Evolutionary conservation across 192 early-diverging fungal species (phyloP).

Genomic region (Backusella circina): DNA sequence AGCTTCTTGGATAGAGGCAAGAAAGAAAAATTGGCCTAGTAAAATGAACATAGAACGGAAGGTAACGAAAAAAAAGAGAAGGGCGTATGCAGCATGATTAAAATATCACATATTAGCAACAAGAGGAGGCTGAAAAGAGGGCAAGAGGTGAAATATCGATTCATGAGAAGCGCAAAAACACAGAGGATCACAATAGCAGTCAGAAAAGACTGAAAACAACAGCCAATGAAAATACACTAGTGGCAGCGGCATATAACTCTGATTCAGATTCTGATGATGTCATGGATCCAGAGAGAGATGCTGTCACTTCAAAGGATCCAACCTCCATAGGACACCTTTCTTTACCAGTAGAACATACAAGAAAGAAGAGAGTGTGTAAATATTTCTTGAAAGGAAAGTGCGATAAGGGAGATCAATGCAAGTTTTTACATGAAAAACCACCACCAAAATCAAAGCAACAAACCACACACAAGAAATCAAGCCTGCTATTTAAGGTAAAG

Average conservation of each 20-base stretch:
- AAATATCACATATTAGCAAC: background rate
- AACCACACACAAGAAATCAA: slow-evolving; percentile 29
- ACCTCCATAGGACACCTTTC: slow-evolving; percentile 27
- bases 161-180: background rate
- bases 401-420: slow-evolving; percentile 37
- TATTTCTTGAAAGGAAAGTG: slow-evolving; percentile 46
- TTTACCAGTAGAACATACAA: slow-evolving; percentile 14
- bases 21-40: slow-evolving; percentile 79
- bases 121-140: background rate
- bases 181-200: background rate
- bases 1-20: slow-evolving; percentile 77
- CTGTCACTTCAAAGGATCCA: slow-evolving; percentile 48
- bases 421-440: slow-evolving; percentile 42
- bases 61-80: slow-evolving; percentile 23
- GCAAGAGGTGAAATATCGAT: slow-evolving; percentile 7
- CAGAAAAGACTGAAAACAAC: background rate
- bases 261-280: slow-evolving; percentile 30
- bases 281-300: slow-evolving; percentile 46
- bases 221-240: background rate
- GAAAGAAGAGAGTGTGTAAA: slow-evolving; percentile 28
- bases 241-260: slow-evolving; percentile 31
- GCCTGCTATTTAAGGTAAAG: slow-evolving; percentile 40
- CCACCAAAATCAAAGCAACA: slow-evolving; percentile 19
- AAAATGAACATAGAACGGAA: slow-evolving; percentile 64
- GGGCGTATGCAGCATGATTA: background rate